Conservation (phyloP, 2,329 filamentous ascomycete genomes). For the Plectosphaerella plurivora region DNA sequence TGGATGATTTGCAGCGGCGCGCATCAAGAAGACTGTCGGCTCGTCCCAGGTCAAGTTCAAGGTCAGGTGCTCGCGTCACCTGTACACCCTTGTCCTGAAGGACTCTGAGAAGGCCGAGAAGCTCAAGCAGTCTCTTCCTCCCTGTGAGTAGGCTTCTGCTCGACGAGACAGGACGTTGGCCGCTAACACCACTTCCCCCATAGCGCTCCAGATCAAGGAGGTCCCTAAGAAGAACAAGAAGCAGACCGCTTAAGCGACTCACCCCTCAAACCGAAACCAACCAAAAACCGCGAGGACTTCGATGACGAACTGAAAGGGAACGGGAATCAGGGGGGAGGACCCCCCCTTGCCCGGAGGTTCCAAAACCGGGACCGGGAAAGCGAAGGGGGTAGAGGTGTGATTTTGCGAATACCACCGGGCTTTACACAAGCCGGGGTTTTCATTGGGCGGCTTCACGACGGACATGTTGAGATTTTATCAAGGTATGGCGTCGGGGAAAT, state of each 20-base stretch:
- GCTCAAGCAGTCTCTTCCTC: constrained; percentile 98
- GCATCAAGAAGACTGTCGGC: constrained; percentile 95
- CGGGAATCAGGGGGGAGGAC: neutral
- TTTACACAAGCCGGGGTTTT: neutral
- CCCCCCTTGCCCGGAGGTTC: neutral
- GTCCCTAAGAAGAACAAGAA: constrained; percentile 52
- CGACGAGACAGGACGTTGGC: too few species aligned
- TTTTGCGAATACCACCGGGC: neutral
- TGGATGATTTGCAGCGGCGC: constrained; percentile 57
- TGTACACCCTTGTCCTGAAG: constrained; percentile 98
- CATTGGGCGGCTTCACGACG: neutral
- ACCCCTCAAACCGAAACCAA: too few species aligned
- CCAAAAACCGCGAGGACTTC: neutral
- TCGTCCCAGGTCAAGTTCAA: constrained; percentile 98
- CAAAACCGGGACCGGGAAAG: neutral
- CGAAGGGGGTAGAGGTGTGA: neutral
- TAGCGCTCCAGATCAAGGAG: constrained; percentile 50
- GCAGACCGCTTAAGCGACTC: constrained; percentile 29
- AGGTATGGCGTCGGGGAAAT: constrained; percentile 3
- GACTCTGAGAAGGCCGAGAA: constrained; percentile 99
- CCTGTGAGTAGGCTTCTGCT: constrained; percentile 51
- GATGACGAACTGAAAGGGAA: constrained; percentile 5
- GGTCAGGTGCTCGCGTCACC: constrained; percentile 94
- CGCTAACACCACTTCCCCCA: constrained; percentile 5
- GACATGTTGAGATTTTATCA: neutral